phyloP scores from a whole-genome alignment of 2,329 filamentous ascomycete genomes.

The Colletotrichum trifolii region DNA sequence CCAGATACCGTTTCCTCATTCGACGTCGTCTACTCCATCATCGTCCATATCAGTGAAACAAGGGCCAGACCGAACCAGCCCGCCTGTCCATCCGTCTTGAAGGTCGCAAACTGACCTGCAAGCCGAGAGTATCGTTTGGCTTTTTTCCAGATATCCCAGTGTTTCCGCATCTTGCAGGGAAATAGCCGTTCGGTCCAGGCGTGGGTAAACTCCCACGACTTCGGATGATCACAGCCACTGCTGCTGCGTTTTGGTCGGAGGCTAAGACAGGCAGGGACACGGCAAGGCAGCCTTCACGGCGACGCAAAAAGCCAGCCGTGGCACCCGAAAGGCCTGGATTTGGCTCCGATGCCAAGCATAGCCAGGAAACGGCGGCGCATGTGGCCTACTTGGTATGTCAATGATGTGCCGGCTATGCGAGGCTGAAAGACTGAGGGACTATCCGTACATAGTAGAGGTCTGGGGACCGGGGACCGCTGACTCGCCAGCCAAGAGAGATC shows the following conservation, averaged over 20 bases:
- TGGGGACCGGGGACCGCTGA: conserved; percentile 31
- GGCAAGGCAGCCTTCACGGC: neutral
- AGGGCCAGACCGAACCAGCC: conserved; percentile 30
- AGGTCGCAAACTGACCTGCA: conserved; percentile 32
- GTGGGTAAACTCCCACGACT: no score
- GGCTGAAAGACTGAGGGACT: conserved; percentile 27
- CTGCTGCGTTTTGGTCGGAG: no score
- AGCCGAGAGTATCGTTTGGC: conserved; percentile 13
- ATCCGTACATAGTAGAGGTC: conserved; percentile 16
- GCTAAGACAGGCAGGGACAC: neutral
- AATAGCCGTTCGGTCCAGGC: no score
- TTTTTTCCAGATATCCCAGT: conserved; percentile 9
- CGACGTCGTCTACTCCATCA: conserved; percentile 14
- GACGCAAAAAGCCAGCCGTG: neutral
- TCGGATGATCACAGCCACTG: no score
- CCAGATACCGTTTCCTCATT: conserved; percentile 35
- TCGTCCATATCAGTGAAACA: conserved; percentile 36
- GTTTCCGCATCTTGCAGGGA: neutral
- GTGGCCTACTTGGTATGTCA: conserved; percentile 14
- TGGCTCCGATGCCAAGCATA: conserved; percentile 19
- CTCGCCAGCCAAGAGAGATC: conserved; percentile 33
- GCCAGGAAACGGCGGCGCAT: conserved; percentile 30
- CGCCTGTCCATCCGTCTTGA: conserved; percentile 24
- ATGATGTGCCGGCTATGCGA: conserved; percentile 24
- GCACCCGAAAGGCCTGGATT: neutral